Conservation (phyloP, 2,329 filamentous ascomycete genomes). For the Hypomyces rosellus region DNA sequence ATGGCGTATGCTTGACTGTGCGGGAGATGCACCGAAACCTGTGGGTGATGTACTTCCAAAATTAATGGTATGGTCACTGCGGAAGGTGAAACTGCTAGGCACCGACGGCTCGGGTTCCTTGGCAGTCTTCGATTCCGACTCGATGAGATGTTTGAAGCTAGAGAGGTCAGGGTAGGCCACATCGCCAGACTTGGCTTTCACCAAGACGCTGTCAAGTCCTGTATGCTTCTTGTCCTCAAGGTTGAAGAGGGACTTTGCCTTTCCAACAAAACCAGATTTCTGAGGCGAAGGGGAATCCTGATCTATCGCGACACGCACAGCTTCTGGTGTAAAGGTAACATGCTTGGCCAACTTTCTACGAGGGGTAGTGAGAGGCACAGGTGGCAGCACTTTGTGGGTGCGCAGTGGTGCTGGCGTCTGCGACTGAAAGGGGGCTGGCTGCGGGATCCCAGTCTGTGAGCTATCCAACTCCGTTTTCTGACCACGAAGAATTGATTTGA, state of each 20-base stretch:
- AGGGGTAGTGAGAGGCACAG: constrained; percentile 56
- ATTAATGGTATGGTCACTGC: constrained; percentile 57
- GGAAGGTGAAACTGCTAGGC: constrained; percentile 58
- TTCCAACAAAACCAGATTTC: constrained; percentile 37
- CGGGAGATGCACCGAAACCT: constrained; percentile 51
- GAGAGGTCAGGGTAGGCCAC: constrained; percentile 51
- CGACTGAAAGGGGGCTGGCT: constrained; percentile 31
- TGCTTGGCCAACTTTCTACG: constrained; percentile 63
- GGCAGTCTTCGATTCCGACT: constrained; percentile 18
- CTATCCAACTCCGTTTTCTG: constrained; percentile 31
- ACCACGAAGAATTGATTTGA: constrained; percentile 52
- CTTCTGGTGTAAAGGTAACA: constrained; percentile 73
- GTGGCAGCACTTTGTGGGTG: constrained; percentile 47
- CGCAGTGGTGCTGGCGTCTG: constrained; percentile 41
- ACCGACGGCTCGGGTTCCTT: constrained; percentile 32
- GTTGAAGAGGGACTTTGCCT: constrained; percentile 1
- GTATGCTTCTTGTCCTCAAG: constrained; percentile 23
- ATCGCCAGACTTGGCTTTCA: constrained; percentile 23
- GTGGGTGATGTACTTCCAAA: constrained; percentile 43
- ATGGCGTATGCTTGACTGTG: constrained; percentile 56
- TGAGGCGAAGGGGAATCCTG: constrained; percentile 52
- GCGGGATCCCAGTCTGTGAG: constrained; percentile 42
- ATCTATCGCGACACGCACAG: constrained; percentile 41
- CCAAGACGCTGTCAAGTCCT: constrained; percentile 23
- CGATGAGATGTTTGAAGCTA: constrained; percentile 29